Conservation (phyloP, 495 filamentous ascomycete genomes). For the Chaetomium fimeti region DNA sequence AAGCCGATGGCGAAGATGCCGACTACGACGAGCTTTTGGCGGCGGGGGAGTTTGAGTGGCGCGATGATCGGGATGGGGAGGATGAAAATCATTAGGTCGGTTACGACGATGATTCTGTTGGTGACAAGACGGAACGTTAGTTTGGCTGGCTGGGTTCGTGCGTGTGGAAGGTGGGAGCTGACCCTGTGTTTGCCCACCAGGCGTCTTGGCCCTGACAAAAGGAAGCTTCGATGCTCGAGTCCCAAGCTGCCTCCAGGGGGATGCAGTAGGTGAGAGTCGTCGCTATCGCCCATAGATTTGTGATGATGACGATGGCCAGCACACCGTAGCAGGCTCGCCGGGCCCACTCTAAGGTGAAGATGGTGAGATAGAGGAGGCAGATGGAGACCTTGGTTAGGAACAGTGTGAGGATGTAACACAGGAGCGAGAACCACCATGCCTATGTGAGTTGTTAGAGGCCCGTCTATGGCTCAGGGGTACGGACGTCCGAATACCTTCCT, state of each 20-base stretch:
- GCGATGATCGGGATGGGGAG: slow-evolving; percentile 42
- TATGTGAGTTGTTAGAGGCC: not conserved
- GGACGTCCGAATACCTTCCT: slow-evolving; percentile 14
- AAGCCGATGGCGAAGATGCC: slow-evolving; percentile 41
- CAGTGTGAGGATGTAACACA: slow-evolving; percentile 27
- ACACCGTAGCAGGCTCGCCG: slow-evolving; percentile 22
- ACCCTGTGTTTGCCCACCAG: slow-evolving; percentile 35
- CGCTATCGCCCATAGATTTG: slow-evolving; percentile 15
- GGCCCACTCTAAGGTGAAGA: slow-evolving; percentile 32
- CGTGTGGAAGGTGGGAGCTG: slow-evolving; percentile 1
- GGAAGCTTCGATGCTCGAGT: slow-evolving; percentile 15
- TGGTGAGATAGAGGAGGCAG: slow-evolving; percentile 32
- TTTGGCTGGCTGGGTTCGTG: not conserved
- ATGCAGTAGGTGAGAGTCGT: slow-evolving; percentile 29
- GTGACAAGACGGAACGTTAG: not conserved
- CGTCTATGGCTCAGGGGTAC: not conserved
- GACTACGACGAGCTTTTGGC: slow-evolving; percentile 40
- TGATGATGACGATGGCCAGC: slow-evolving; percentile 25
- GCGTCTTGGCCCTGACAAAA: slow-evolving; percentile 25
- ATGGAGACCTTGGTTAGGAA: slow-evolving; percentile 33
- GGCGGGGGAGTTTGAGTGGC: slow-evolving; percentile 35
- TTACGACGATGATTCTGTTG: slow-evolving; percentile 44
- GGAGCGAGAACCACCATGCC: slow-evolving; percentile 30
- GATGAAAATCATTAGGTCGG: slow-evolving; percentile 48
- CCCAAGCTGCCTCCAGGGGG: slow-evolving; percentile 36